These are phyloP conservation scores for Amauroascus niger DNA, from an alignment of 2,329 filamentous ascomycete species.

Conservation along the genomic window DNA sequence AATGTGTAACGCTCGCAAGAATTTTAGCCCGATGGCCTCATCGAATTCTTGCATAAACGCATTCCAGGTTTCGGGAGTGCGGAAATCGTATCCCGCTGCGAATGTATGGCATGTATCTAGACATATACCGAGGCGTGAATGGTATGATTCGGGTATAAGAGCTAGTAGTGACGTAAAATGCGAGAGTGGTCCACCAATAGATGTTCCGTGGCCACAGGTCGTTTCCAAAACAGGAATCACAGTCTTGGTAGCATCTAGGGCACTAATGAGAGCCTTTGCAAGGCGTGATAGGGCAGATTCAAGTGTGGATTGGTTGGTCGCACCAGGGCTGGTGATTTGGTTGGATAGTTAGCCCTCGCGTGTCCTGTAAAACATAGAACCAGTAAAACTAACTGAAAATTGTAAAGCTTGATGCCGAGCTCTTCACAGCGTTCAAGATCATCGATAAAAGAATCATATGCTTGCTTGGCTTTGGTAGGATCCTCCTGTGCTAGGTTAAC, in stretches of 20 bases:
- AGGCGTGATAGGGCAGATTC: constrained; percentile 66
- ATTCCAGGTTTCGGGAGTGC: constrained; percentile 62
- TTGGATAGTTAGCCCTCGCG: background rate
- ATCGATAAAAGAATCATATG: constrained; percentile 76
- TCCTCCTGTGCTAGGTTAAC: constrained; percentile 90
- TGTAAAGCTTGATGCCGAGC: constrained; percentile 85
- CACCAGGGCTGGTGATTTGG: constrained; percentile 53
- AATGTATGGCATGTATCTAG: constrained; percentile 96
- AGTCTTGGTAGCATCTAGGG: constrained; percentile 62
- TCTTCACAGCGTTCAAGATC: constrained; percentile 76
- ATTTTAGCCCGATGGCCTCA: constrained; percentile 62
- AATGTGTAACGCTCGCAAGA: constrained; percentile 76
- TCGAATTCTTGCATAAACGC: constrained; percentile 69
- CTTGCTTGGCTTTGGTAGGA: constrained; percentile 67
- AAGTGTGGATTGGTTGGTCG: constrained; percentile 58
- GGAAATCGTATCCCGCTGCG: constrained; percentile 83
- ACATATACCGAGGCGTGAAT: constrained; percentile 79
- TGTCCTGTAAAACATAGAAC: background rate
- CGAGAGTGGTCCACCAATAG: constrained; percentile 75
- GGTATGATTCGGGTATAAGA: constrained; percentile 59
- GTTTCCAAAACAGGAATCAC: constrained; percentile 87
- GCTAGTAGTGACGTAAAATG: constrained; percentile 79
- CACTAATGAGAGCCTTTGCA: constrained; percentile 69
- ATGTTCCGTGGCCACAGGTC: constrained; percentile 84
- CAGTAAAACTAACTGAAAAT: constrained; percentile 60